These are phyloP conservation scores for Gentiana dahurica DNA, from an alignment of 257 asterid species.

Conservation along the genomic window DNA sequence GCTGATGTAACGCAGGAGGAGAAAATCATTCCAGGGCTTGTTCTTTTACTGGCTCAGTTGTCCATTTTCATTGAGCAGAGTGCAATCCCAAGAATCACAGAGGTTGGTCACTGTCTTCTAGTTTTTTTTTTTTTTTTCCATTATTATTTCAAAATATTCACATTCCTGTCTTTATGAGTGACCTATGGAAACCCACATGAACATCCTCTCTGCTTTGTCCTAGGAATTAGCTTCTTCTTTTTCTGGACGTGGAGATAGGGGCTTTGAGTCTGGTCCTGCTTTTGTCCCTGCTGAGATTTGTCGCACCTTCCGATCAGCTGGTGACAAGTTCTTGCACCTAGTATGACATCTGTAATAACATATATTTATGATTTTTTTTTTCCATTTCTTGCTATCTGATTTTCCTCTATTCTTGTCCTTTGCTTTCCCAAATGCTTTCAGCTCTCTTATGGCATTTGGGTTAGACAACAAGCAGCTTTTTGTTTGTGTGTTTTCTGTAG, in stretches of 20 bases:
- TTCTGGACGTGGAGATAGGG: conserved; percentile 63
- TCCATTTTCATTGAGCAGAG: conserved; percentile 65
- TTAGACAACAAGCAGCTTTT: background rate
- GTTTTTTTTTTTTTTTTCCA: conserved; percentile 1
- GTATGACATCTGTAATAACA: conserved; percentile 32
- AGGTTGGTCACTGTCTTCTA: conserved; percentile 36
- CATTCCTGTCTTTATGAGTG: background rate
- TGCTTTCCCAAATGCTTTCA: background rate
- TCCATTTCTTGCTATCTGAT: background rate
- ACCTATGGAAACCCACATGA: conserved; percentile 5
- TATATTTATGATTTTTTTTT: background rate
- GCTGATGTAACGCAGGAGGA: conserved; percentile 45
- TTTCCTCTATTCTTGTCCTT: background rate
- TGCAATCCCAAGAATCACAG: conserved; percentile 76
- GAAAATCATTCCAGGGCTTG: conserved; percentile 74
- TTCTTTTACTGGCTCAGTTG: conserved; percentile 74
- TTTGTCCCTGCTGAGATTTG: conserved; percentile 78
- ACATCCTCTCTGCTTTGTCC: conserved; percentile 12
- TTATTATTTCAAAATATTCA: background rate
- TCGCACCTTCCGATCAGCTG: conserved; percentile 67
- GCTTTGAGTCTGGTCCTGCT: conserved; percentile 52
- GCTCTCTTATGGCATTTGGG: conserved; percentile 2
- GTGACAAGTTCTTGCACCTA: conserved; percentile 75
- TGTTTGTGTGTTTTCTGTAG: background rate
- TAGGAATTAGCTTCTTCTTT: conserved; percentile 83